Percentiles rank a stretch among this genome's conserved stretches.
Conservation (phyloP, 495 filamentous ascomycete species). For the Lepraria neglecta region DNA sequence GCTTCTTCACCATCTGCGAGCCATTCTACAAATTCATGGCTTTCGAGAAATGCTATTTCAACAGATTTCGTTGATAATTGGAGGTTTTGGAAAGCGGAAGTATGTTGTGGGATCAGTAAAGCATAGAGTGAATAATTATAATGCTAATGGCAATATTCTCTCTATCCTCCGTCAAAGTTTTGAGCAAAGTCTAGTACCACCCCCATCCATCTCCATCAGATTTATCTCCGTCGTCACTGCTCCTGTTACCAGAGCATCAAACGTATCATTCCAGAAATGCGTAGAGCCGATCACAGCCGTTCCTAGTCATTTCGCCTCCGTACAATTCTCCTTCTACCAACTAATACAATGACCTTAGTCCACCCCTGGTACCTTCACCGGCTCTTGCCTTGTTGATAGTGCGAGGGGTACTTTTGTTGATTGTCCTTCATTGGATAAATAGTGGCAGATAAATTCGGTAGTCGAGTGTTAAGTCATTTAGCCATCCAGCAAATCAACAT, state of each 20-base stretch:
- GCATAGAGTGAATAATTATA: neutral
- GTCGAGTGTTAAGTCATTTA: conserved; percentile 34
- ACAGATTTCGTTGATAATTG: too few relatives aligned
- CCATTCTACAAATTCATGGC: too few relatives aligned
- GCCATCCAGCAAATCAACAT: conserved; percentile 80
- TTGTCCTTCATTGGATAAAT: neutral
- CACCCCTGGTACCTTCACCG: neutral
- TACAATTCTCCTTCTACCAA: neutral
- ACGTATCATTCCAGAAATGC: neutral
- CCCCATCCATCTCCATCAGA: neutral
- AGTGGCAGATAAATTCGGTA: neutral
- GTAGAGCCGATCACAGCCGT: neutral
- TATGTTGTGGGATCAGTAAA: neutral
- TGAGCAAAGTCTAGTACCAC: neutral
- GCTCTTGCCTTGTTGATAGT: neutral
- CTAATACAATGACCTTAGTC: neutral
- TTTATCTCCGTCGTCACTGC: neutral
- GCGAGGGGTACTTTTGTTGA: neutral
- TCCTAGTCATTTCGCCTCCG: neutral
- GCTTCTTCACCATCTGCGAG: too few relatives aligned
- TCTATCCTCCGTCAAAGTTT: neutral
- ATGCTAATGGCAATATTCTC: neutral
- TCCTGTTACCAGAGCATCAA: conserved; percentile 11
- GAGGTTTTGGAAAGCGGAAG: too few relatives aligned
- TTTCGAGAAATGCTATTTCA: too few relatives aligned